These are phyloP conservation scores for Tuber brumale DNA, from an alignment of 495 filamentous ascomycete genomes.

Conservation along the genomic window DNA sequence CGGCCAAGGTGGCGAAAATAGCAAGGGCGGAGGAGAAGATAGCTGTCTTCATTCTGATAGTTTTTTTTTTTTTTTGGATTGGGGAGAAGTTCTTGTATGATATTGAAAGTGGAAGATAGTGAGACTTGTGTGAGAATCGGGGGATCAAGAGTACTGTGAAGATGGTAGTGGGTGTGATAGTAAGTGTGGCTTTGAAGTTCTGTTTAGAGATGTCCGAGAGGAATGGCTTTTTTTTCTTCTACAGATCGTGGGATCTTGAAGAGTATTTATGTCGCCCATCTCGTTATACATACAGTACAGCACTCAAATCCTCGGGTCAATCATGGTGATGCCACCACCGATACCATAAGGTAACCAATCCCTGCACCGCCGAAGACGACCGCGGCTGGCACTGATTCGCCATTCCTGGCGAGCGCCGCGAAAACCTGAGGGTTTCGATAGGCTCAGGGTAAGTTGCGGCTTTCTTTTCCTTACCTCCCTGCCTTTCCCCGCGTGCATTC, in stretches of 20 bases:
- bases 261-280: background rate
- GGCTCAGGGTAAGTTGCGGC: background rate
- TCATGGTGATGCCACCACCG: background rate
- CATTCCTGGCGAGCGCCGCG: background rate
- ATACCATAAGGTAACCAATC: background rate
- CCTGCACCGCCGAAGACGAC: background rate
- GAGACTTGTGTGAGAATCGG: background rate
- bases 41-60: too few relatives aligned
- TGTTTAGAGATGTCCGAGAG: background rate
- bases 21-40: too few relatives aligned
- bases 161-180: background rate
- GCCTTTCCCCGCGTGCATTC: too few relatives aligned
- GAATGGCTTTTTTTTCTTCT: background rate
- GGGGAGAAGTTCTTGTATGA: too few relatives aligned
- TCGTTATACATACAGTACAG: background rate
- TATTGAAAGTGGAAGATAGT: too few relatives aligned
- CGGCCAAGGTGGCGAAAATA: too few relatives aligned
- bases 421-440: background rate
- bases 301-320: background rate
- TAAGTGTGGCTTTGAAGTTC: background rate
- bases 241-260: background rate
- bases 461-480: too few relatives aligned
- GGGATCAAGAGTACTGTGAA: background rate
- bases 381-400: background rate
- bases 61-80: too few relatives aligned